phyloP scores from a whole-genome alignment of 176 grass and related monocot genomes.

The Carex myosuroides region DNA sequence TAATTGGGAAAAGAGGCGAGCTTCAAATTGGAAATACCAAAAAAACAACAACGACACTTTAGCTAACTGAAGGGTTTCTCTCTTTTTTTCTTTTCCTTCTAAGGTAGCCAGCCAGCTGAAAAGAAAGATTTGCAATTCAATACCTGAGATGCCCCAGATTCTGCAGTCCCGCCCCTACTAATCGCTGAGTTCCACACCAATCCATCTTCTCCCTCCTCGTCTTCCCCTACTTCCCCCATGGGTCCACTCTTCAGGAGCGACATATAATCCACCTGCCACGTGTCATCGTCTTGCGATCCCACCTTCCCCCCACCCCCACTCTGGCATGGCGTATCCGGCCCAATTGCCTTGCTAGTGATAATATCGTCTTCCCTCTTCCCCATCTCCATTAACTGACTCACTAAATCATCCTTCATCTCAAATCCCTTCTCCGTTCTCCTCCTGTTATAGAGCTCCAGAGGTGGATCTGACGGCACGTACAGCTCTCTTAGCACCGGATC shows the following conservation, averaged over 20 bases:
- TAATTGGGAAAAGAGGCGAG: neutral
- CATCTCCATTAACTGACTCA: conserved; percentile 25
- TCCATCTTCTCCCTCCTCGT: conserved; percentile 9
- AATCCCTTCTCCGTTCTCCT: neutral
- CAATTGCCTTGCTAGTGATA: neutral
- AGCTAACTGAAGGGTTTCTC: neutral
- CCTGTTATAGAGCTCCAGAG: neutral
- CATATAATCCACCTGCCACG: conserved; percentile 11
- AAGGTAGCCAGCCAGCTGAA: neutral
- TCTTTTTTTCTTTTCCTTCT: too few species aligned
- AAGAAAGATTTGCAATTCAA: neutral
- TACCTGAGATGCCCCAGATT: conserved; percentile 22
- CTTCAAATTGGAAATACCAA: neutral
- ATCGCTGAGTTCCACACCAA: conserved; percentile 10
- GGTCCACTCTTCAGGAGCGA: neutral
- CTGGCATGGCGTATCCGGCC: conserved; percentile 6
- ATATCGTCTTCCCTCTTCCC: conserved; percentile 17
- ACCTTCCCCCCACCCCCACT: neutral
- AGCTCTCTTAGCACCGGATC: conserved; percentile 33
- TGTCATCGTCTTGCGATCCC: neutral
- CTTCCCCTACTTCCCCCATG: neutral
- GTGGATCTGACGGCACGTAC: conserved; percentile 39
- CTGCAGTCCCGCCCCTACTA: neutral
- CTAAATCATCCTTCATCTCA: conserved; percentile 11
- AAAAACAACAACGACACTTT: neutral